Evolutionary conservation across 2,329 filamentous ascomycete species (phyloP), one percentile per base, ranked within the genome.

Genomic region (Penicillium sp.): DNA sequence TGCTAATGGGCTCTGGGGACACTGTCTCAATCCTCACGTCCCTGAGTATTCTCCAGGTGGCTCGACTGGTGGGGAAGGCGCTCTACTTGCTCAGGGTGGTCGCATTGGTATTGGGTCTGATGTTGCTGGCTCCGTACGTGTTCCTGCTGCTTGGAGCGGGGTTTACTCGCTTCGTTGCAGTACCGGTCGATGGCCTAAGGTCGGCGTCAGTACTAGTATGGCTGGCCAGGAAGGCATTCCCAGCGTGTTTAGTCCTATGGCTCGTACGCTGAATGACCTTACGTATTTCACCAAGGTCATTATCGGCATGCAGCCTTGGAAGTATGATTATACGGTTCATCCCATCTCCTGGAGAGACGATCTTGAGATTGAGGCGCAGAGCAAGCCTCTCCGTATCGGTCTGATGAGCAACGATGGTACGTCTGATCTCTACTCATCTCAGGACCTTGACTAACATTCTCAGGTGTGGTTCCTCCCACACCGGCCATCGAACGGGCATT

Each of bases 221-320:
- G 85, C 89, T 0, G 93, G 93, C 0, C 91, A 96, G 69, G 93
- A 96, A 68, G 92, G 91, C 0, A 85, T 96, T 29, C 85, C 90
- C 0, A 89, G 87, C 58, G 90, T 96, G 18, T 96, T 92, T 74
- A 93, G 89, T 52, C 92, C 92, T 5, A 96, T 97, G 93, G 84
- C 92, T 2, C 82, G 91, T 48, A 96, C 91, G 0, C 74, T 96
- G 53, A 82, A 85, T 57, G 92, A 96, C 66, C 75, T 96, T 55
- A 81, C 81, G 1, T 96, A 95, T 74, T 96, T 96, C 70, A 89
- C 89, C 3, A 84, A 85, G 47, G 82, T 85, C 7, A 76, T 96
- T 49, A 82, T 96, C 50, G 76, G 83, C 46, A 93, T 94, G 85
- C 78, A 89, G 72, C 90, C 91, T 0, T 96, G 92, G 92, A 86